Percentiles rank a stretch among this genome's conserved stretches.
Conservation (phyloP, 2,329 filamentous ascomycete species). For the Chaetoscypha palmicola region DNA sequence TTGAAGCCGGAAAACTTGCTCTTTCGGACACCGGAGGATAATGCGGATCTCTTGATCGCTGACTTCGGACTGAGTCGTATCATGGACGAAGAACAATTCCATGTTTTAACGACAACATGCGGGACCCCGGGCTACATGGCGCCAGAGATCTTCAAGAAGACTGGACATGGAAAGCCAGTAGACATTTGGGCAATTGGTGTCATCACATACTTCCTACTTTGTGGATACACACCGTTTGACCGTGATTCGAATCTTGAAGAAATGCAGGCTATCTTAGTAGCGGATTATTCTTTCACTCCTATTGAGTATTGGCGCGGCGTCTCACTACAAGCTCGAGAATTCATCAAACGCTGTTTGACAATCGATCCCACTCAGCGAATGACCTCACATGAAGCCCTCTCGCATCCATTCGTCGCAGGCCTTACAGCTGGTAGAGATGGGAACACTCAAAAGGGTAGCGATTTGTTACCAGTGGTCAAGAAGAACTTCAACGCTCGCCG, state of each 20-base stretch:
- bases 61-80: slow-evolving; percentile 94
- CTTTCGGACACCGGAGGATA: slow-evolving; percentile 95
- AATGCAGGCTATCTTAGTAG: slow-evolving; percentile 97
- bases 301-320: slow-evolving; percentile 96
- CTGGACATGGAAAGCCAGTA: slow-evolving; percentile 93
- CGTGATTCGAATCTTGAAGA: slow-evolving; percentile 96
- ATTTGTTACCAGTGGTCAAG: slow-evolving; percentile 62
- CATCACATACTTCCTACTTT: slow-evolving; percentile 97
- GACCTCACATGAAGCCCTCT: slow-evolving; percentile 75
- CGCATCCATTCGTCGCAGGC: slow-evolving; percentile 57
- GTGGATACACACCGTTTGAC: slow-evolving; percentile 97
- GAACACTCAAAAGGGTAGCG: slow-evolving; percentile 44
- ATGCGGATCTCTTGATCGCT: slow-evolving; percentile 91
- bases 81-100: slow-evolving; percentile 99
- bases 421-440: slow-evolving; percentile 38
- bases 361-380: slow-evolving; percentile 82
- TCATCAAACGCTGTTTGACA: slow-evolving; percentile 86
- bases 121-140: slow-evolving; percentile 99
- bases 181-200: slow-evolving; percentile 98
- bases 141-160: slow-evolving; percentile 98
- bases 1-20: slow-evolving; percentile 96
- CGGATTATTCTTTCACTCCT: slow-evolving; percentile 93
- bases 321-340: slow-evolving; percentile 77
- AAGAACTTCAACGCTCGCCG: slow-evolving; percentile 68
- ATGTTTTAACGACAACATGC: slow-evolving; percentile 94